Conservation (phyloP, 176 grass and related monocot species). For the Hordeum vulgare region MorexV3_pseudomolecules_assembly NC_058521.1:560844036-560844535, state of each 20-base stretch:
- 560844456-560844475: neutral
- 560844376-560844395: conserved; percentile 90
- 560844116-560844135: conserved; percentile 76
- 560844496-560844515: neutral
- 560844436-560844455: neutral
- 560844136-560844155: conserved; percentile 50
- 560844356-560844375: conserved; percentile 67
- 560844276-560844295: conserved; percentile 75
- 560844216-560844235: conserved; percentile 94
- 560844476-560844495: neutral
- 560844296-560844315: conserved; percentile 93
- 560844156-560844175: conserved; percentile 69
- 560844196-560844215: conserved; percentile 77
- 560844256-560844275: conserved; percentile 75
- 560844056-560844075: conserved; percentile 74
- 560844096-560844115: conserved; percentile 62
- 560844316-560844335: conserved; percentile 59
- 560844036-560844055: conserved; percentile 72
- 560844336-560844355: conserved; percentile 71
- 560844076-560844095: conserved; percentile 82
- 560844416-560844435: neutral
- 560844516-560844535: neutral
- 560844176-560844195: conserved; percentile 85
- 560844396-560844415: conserved; percentile 46
- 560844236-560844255: conserved; percentile 88